These are phyloP conservation scores for Sanghuangporus sanghuang DNA, from an alignment of 1,284 basidiomycete genomes.

Conservation along the genomic window DNA sequence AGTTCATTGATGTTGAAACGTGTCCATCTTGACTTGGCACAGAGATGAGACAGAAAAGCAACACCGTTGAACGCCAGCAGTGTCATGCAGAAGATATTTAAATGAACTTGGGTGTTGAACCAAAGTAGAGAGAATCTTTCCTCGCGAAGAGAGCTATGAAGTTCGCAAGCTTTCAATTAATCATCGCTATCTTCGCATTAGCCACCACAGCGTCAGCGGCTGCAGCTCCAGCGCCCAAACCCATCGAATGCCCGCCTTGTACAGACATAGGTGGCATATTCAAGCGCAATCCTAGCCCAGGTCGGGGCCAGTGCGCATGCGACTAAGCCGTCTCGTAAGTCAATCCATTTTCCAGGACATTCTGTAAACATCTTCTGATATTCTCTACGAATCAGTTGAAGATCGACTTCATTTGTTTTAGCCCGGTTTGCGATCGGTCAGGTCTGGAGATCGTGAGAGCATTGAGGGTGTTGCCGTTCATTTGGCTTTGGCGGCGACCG, in stretches of 20 bases:
- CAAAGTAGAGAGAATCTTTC: background rate
- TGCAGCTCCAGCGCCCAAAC: background rate
- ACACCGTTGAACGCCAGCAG: background rate
- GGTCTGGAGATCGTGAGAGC: too few species aligned
- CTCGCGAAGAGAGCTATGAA: background rate
- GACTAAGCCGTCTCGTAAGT: background rate
- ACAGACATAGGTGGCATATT: background rate
- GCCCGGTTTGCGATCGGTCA: too few species aligned
- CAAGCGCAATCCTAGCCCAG: background rate
- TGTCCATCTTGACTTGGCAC: background rate
- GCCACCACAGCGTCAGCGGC: background rate
- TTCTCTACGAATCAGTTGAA: too few species aligned
- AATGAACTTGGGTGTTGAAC: background rate
- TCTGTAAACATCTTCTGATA: background rate
- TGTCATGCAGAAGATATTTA: background rate
- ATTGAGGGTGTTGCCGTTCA: too few species aligned
- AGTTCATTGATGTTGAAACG: background rate
- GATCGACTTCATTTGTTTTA: too few species aligned
- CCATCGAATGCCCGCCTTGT: background rate
- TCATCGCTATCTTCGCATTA: background rate
- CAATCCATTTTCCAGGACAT: background rate
- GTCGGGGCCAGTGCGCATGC: background rate
- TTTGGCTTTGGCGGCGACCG: too few species aligned
- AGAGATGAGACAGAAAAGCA: background rate
- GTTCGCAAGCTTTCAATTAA: background rate